phyloP scores from a whole-genome alignment of 805 yeast species.

The Ogataea thermomethanolica region DNA sequence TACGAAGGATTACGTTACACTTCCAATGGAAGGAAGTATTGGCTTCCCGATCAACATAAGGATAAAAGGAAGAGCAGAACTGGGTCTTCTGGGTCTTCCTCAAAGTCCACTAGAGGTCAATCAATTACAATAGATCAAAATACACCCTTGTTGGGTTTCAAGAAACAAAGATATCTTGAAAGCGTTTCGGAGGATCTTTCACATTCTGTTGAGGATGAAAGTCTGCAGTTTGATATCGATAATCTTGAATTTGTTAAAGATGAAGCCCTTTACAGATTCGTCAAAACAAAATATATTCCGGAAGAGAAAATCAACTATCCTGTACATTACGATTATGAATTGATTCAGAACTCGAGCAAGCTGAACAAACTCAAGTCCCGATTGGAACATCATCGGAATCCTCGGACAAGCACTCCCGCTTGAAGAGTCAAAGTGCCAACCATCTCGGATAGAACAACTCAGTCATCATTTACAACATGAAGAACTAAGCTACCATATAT shows the following conservation, averaged over 20 bases:
- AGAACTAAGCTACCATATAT: too few species aligned
- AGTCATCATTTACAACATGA: too few species aligned
- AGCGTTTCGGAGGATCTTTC: constrained; percentile 3
- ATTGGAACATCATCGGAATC: constrained; percentile 4
- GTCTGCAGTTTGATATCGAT: constrained; percentile 1
- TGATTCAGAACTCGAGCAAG: constrained; percentile 18
- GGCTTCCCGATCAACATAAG: constrained; percentile 47
- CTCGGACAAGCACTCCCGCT: too few species aligned
- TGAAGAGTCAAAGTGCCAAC: too few species aligned
- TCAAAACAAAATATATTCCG: constrained; percentile 34
- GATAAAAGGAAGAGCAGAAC: not conserved
- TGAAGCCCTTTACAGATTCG: constrained; percentile 33
- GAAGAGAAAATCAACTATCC: constrained; percentile 41
- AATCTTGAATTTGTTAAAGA: constrained; percentile 33
- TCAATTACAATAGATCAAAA: constrained; percentile 8
- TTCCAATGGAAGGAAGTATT: constrained; percentile 77
- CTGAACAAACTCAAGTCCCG: constrained; percentile 15
- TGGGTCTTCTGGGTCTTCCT: constrained; percentile 14
- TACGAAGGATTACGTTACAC: constrained; percentile 81
- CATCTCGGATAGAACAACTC: too few species aligned
- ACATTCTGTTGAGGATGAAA: not conserved
- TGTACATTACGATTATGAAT: constrained; percentile 29
- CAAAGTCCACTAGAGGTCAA: constrained; percentile 10
- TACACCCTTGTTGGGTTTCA: constrained; percentile 12
- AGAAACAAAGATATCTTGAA: constrained; percentile 13